Base-by-base conservation (phyloP, 768 basidiomycete species). In the Pleurotus cornucopiae region DNA sequence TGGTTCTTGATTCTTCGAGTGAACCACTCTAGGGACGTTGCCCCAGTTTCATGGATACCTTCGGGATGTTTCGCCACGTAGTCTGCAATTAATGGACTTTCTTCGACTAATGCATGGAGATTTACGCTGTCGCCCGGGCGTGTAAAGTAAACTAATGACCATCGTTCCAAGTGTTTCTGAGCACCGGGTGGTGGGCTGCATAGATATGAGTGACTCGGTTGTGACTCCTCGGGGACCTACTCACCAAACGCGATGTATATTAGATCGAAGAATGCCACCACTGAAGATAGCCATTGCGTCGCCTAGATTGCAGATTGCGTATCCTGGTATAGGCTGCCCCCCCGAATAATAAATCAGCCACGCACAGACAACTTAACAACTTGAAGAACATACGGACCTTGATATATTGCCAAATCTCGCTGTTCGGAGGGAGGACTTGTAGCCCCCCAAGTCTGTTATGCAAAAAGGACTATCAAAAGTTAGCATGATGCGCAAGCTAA, bases 141-240 rank as follows among this genome's bases (percentile, higher is more conserved):
- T 1, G 74, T 76, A 64, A 83, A 81, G 63, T 73, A 82, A 0
- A 78, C 78, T 11, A 81, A 67, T 18, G 80, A 82, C 72, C 76
- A 80, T 6, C 81, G 67, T 25, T 73, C 73, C 43, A 68, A 61
- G 18, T 69, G 61, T 2, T 58, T 68, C 61, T 83, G 82, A 6
- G 60, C 63, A 12, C 76, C 73, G 0, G 81, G 81, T 0, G 82
- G 76, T 13, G 76, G 71, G 5, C 72, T 73, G 72, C 14, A 73
- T 34, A 34, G 30, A 34, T 11, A 1, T 34, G 30, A 34, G 9
- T 34, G 30, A 34, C 30, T 3, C 11, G 30, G 3, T 11, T 11
- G 26, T 37, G 3, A 16, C 18, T 46, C 37, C 70, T 2, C 63
- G 67, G 49, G 34, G 13, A 39, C 46, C n/a, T 9, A 59, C 69